Conservation (phyloP, 2,329 filamentous ascomycete species). For the Arthrobotrys entomopaga region DNA sequence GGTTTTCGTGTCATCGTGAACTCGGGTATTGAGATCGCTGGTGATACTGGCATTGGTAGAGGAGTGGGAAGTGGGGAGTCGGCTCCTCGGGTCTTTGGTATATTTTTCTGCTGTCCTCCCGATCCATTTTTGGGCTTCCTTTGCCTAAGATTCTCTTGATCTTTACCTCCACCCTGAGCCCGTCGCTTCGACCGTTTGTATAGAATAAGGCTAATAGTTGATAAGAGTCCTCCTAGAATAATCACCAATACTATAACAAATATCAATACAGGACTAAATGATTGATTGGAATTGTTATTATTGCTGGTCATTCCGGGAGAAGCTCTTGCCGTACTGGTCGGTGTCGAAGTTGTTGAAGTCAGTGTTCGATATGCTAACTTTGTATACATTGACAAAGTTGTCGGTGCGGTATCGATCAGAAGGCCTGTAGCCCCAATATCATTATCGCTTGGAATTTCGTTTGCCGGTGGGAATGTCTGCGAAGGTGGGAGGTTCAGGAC, state of each 20-base stretch:
- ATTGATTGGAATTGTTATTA: slow-evolving; percentile 3
- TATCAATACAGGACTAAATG: slow-evolving; percentile 32
- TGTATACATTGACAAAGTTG: slow-evolving; percentile 12
- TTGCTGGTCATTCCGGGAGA: not conserved
- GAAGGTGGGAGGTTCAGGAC: slow-evolving; percentile 25
- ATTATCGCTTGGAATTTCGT: slow-evolving; percentile 8
- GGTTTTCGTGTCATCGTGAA: slow-evolving; percentile 28
- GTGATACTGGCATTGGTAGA: not conserved
- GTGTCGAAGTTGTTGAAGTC: not conserved
- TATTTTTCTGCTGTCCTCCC: not conserved
- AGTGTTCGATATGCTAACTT: slow-evolving; percentile 9
- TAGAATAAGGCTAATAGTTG: slow-evolving; percentile 18
- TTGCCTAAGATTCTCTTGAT: not conserved
- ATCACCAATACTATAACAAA: slow-evolving; percentile 32
- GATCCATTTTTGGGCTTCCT: not conserved
- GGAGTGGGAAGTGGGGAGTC: slow-evolving; percentile 14
- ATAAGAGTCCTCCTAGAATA: slow-evolving; percentile 28
- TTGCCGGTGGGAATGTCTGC: slow-evolving; percentile 23
- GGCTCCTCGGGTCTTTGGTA: not conserved
- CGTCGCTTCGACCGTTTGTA: slow-evolving; percentile 37
- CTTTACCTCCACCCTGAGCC: slow-evolving; percentile 7
- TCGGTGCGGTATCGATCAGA: slow-evolving; percentile 24
- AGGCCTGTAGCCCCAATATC: slow-evolving; percentile 19
- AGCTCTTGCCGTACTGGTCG: not conserved
- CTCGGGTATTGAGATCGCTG: not conserved